Evolutionary conservation across 1,284 basidiomycete genomes (phyloP).

Genomic region (Sphagnurus paluster): DNA sequence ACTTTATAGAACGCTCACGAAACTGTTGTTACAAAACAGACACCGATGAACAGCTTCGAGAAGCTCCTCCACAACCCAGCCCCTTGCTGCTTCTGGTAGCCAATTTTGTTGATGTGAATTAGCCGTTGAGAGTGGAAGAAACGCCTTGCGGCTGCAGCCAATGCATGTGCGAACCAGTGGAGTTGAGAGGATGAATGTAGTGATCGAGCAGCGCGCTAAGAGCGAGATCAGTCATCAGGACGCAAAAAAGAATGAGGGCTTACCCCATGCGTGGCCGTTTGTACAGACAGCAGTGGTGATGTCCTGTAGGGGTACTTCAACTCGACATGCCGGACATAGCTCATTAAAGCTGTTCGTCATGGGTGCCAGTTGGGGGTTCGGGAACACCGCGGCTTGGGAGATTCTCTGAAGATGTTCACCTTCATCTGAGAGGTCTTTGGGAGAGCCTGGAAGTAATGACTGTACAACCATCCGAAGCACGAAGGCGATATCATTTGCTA

Average conservation of each 20-base stretch:
- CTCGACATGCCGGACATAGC: conserved; percentile 67
- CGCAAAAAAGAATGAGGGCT: background rate
- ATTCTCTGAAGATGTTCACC: conserved; percentile 44
- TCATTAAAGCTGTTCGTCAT: conserved; percentile 47
- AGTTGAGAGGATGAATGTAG: conserved; percentile 27
- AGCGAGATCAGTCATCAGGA: background rate
- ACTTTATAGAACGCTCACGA: conserved; percentile 15
- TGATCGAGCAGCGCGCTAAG: conserved; percentile 25
- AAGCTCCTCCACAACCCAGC: conserved; percentile 22
- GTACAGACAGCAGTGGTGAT: conserved; percentile 58
- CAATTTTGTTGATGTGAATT: conserved; percentile 15
- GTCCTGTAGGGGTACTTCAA: conserved; percentile 55
- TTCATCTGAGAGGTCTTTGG: conserved; percentile 50
- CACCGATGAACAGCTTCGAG: conserved; percentile 22
- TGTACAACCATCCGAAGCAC: conserved; percentile 56
- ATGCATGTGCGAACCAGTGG: conserved; percentile 25
- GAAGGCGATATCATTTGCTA: conserved; percentile 60
- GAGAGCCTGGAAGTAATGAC: conserved; percentile 48
- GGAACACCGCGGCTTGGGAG: conserved; percentile 34
- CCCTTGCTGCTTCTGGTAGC: conserved; percentile 17
- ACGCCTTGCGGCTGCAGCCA: conserved; percentile 26
- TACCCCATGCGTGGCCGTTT: conserved; percentile 51
- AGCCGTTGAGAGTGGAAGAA: conserved; percentile 19
- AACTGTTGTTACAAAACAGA: conserved; percentile 20
- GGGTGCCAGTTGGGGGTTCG: conserved; percentile 7